Conservation (phyloP, 2,329 filamentous ascomycete genomes). For the Diaporthe ampelina region DNA sequence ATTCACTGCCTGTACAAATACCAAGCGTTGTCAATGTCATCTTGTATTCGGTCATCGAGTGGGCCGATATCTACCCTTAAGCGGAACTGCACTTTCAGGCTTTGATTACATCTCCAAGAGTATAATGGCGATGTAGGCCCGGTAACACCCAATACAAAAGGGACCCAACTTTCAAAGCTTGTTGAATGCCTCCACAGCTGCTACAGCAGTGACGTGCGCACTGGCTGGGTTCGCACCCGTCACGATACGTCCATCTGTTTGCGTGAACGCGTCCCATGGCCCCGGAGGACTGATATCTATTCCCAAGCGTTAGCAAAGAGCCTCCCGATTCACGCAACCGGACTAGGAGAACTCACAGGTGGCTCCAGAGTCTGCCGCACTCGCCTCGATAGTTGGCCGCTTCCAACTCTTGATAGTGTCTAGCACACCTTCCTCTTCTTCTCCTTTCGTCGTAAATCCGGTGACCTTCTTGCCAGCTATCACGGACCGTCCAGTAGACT, state of each 20-base stretch:
- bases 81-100: no score
- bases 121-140: no score
- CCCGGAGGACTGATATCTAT: conserved; percentile 1
- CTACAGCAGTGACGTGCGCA: neutral
- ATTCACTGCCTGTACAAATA: no score
- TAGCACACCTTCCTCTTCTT: conserved; percentile 7
- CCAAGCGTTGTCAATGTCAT: no score
- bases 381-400: neutral
- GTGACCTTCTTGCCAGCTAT: neutral
- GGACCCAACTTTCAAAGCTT: neutral
- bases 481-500: neutral
- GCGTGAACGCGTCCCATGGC: neutral
- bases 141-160: no score
- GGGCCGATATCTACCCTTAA: no score
- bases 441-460: neutral
- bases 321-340: fast-evolving
- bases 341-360: neutral
- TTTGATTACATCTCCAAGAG: no score
- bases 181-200: conserved; percentile 1
- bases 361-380: neutral
- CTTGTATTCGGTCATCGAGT: no score
- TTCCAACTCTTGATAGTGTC: conserved; percentile 5
- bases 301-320: neutral
- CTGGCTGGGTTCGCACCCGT: conserved; percentile 6
- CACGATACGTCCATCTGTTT: conserved; percentile 5